Base-by-base conservation (phyloP, 2,329 filamentous ascomycete genomes). In the Botrytis galanthina region DNA sequence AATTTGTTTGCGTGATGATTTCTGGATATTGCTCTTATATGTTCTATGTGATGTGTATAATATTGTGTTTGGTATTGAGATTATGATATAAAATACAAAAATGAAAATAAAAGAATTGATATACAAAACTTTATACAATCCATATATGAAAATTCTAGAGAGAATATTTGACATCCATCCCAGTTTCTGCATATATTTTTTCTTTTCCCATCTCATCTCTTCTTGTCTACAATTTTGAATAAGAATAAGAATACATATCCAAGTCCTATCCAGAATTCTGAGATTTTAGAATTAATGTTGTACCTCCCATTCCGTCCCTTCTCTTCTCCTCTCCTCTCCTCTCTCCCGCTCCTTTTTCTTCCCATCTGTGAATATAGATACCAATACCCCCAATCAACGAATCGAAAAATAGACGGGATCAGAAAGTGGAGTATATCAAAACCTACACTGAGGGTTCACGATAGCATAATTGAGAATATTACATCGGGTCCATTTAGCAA, bases 221-320 rank as follows among this genome's bases (percentile, higher is more conserved):
- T n/a, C n/a, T n/a, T n/a, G n/a, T n/a, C 42, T 7, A 6, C 42
- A 7, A 20, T 10, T n/a, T n/a, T 54, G 26, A 16, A 8, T 29
- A 8, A 14, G 48, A 51, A 51, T n/a, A 26, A 14, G 1, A 51
- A 12, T 51, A 6, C 4, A 14, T 14, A 14, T 51, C 4, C 3
- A 26, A n/a, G 12, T 51, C 22, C 26, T 51, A n/a, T 51, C n/a
- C 10, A 51, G 48, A 12, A 51, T 3, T 51, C 48, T 26, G 48
- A 2, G 22, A 51, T 4, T 42, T 48, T 12, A n/a, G 10, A 51
- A n/a, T 5, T 51, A 5, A n/a, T n/a, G 10, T 51, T 51, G 4
- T 16, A n/a, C n/a, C n/a, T 3, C 26, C 26, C 1, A n/a, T 51
- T n/a, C 5, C 26, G 1, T n/a, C 12, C 5, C 26, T 6, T n/a